phyloP scores from a whole-genome alignment of 179 eudicot genomes.

The Silene vulgaris region DNA sequence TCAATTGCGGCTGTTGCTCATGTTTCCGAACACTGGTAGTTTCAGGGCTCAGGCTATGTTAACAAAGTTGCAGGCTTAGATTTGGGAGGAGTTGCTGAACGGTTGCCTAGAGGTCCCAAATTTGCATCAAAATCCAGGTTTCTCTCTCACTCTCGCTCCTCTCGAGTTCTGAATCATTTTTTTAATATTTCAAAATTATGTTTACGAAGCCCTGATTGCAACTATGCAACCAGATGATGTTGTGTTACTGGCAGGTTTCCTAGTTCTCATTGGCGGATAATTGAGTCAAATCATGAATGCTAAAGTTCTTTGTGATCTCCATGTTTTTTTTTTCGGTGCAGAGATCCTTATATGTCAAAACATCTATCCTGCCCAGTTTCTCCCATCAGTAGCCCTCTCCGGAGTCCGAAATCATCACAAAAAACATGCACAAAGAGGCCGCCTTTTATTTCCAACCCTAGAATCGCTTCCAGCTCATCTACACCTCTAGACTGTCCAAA shows the following conservation, averaged over 20 bases:
- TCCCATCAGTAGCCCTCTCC: slow-evolving; percentile 70
- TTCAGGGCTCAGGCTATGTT: slow-evolving; percentile 48
- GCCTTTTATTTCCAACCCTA: slow-evolving; percentile 58
- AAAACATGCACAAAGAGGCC: slow-evolving; percentile 39
- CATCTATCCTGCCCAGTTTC: slow-evolving; percentile 79
- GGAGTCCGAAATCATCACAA: slow-evolving; percentile 56
- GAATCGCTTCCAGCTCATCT: slow-evolving; percentile 54
- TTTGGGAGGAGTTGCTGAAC: slow-evolving; percentile 58
- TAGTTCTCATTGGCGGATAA: no score
- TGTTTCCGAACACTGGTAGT: slow-evolving; percentile 7
- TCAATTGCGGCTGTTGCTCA: neutral
- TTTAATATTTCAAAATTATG: no score
- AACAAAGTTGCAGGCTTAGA: slow-evolving; percentile 49
- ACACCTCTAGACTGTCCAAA: slow-evolving; percentile 29
- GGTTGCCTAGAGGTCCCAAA: slow-evolving; percentile 54
- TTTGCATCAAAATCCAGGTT: slow-evolving; percentile 24
- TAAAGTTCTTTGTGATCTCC: neutral
- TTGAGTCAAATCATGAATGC: neutral
- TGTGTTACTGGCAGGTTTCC: no score
- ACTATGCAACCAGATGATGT: no score
- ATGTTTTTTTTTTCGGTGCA: slow-evolving; percentile 29
- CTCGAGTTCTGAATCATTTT: no score
- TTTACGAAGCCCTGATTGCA: no score
- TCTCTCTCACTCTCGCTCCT: neutral
- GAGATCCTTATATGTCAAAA: slow-evolving; percentile 45